Evolutionary conservation across 192 early-diverging fungal genomes (phyloP).

Genomic region (Coemansia guatemalensis): DNA sequence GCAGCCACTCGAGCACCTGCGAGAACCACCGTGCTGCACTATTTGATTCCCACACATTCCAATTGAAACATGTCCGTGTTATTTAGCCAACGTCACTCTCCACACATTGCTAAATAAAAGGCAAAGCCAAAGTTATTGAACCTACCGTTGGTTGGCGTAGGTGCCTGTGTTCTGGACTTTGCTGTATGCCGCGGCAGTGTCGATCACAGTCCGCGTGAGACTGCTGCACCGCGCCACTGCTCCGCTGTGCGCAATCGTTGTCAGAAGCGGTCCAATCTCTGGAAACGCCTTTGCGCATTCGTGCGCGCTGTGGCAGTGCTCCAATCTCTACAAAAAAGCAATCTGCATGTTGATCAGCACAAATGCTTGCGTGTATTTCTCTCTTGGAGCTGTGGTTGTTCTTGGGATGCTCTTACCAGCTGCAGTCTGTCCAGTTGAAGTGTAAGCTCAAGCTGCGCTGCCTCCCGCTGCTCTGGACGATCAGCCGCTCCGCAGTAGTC

Average conservation of each 20-base stretch:
- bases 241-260: conserved; percentile 27
- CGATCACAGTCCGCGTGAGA: conserved; percentile 25
- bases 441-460: conserved; percentile 15
- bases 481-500: conserved; percentile 24
- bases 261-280: conserved; percentile 39
- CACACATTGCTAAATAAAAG: not conserved
- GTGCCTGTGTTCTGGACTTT: conserved; percentile 27
- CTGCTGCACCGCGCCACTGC: conserved; percentile 13
- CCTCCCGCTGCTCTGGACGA: conserved; percentile 1
- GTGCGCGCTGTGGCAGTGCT: conserved; percentile 36
- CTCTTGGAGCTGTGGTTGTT: not conserved
- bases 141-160: conserved; percentile 44
- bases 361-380: not conserved
- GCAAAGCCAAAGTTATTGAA: not conserved
- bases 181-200: conserved; percentile 46
- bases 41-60: not conserved
- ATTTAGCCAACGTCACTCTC: not conserved
- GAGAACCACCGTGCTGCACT: conserved; percentile 42
- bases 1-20: conserved; percentile 22
- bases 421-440: conserved; percentile 21
- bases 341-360: not conserved
- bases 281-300: conserved; percentile 44
- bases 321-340: conserved; percentile 20
- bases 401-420: conserved; percentile 15
- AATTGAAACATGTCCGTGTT: not conserved